Evolutionary conservation across 2,329 filamentous ascomycete species (phyloP).

Genomic region (Cucurbitaria berberidis): DNA sequence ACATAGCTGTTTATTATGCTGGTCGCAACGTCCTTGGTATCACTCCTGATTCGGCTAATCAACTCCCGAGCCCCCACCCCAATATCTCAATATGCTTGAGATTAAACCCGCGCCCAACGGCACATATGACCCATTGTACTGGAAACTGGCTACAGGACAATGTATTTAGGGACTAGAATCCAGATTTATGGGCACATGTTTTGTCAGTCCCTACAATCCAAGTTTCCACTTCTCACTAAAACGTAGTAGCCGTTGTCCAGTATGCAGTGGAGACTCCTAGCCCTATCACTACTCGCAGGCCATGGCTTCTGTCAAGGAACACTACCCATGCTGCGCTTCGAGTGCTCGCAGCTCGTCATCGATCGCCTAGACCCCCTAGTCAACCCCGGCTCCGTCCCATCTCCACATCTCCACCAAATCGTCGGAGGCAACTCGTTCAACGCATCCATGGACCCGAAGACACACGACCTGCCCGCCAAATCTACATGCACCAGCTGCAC

Average conservation of each 20-base stretch:
- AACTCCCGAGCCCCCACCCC: neutral
- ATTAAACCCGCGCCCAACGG: neutral
- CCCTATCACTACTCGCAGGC: neutral
- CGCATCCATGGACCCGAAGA: slow-evolving; percentile 42
- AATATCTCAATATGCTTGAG: neutral
- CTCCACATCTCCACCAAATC: slow-evolving; percentile 32
- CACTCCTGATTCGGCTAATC: neutral
- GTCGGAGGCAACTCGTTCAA: slow-evolving; percentile 34
- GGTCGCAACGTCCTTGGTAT: neutral
- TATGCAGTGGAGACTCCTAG: neutral
- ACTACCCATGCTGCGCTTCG: slow-evolving; percentile 25
- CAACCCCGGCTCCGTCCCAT: slow-evolving; percentile 25
- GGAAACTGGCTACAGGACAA: neutral
- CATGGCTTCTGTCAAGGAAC: neutral
- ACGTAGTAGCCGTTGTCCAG: neutral
- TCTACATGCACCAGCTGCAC: slow-evolving; percentile 37
- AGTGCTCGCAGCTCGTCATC: slow-evolving; percentile 35
- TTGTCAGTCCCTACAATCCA: neutral
- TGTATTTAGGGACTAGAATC: neutral
- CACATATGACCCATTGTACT: neutral
- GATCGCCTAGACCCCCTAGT: slow-evolving; percentile 36
- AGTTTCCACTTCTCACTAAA: too few relatives aligned
- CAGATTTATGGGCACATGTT: neutral
- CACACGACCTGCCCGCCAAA: slow-evolving; percentile 26
- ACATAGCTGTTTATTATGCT: neutral